Evolutionary conservation across 805 yeast species (phyloP).

Genomic region (Cyberlindnera mississippiensis): DNA sequence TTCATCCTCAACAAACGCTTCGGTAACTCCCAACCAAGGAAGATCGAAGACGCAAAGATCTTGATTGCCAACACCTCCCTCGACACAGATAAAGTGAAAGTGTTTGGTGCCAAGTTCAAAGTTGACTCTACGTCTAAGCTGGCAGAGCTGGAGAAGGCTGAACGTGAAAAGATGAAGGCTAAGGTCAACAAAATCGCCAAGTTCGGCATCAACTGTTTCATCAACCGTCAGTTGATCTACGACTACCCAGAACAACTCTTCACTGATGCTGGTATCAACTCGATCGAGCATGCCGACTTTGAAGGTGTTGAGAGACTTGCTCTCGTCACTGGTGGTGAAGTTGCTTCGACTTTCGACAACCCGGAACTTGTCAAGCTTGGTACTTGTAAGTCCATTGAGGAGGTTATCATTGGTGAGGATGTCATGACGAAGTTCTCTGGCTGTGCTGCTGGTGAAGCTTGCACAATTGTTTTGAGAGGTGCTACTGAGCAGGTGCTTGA

Average conservation of each 20-base stretch:
- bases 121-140: conserved; percentile 93
- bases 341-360: conserved; percentile 90
- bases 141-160: conserved; percentile 91
- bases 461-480: conserved; percentile 93
- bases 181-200: conserved; percentile 87
- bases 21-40: conserved; percentile 92
- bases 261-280: conserved; percentile 79
- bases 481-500: conserved; percentile 96
- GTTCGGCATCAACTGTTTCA: conserved; percentile 84
- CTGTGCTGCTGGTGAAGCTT: conserved; percentile 91
- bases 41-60: conserved; percentile 75
- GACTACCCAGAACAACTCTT: conserved; percentile 97
- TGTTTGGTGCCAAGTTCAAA: conserved; percentile 96
- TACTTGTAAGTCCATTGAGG: conserved; percentile 85
- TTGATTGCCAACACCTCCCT: conserved; percentile 91
- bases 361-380: conserved; percentile 87
- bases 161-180: conserved; percentile 84
- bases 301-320: conserved; percentile 97
- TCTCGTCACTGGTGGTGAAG: conserved; percentile 96
- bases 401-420: conserved; percentile 90
- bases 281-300: conserved; percentile 97
- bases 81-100: conserved; percentile 97
- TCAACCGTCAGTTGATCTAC: conserved; percentile 93
- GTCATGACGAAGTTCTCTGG: conserved; percentile 91
- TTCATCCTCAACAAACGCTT: conserved; percentile 87